A percentile compares a stretch with the other conserved stretches of the same genome.
These are phyloP conservation scores for Calocybe gangraenosa DNA, from an alignment of 768 basidiomycete genomes.

Conservation along the genomic window DNA sequence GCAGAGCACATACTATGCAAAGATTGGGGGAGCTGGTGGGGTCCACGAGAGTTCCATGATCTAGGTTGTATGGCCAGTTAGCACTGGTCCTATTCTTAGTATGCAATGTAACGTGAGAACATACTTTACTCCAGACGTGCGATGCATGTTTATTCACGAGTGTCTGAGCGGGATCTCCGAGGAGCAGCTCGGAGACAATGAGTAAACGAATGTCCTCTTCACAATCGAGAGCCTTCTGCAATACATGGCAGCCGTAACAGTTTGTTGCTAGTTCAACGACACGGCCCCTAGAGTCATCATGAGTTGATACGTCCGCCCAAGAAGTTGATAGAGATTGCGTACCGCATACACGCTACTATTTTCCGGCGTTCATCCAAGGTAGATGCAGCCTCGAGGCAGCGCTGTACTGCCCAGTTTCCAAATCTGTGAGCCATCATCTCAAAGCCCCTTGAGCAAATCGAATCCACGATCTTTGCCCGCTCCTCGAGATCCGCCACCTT, in stretches of 20 bases:
- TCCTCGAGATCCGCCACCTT: slow-evolving; percentile 80
- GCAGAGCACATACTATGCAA: slow-evolving; percentile 60
- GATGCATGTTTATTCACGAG: slow-evolving; percentile 89
- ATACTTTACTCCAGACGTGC: slow-evolving; percentile 89
- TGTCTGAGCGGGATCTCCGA: slow-evolving; percentile 82
- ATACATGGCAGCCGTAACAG: slow-evolving; percentile 85
- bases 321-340: slow-evolving; percentile 12
- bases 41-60: slow-evolving; percentile 92
- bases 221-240: slow-evolving; percentile 88
- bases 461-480: slow-evolving; percentile 79
- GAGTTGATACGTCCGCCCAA: neutral
- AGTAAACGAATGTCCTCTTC: slow-evolving; percentile 82
- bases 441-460: slow-evolving; percentile 77
- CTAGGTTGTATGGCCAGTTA: slow-evolving; percentile 26
- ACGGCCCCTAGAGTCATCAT: slow-evolving; percentile 53
- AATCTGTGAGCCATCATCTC: slow-evolving; percentile 97
- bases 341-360: slow-evolving; percentile 88
- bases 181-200: slow-evolving; percentile 80
- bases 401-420: slow-evolving; percentile 89
- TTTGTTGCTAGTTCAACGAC: slow-evolving; percentile 86
- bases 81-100: too few relatives aligned
- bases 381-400: slow-evolving; percentile 79
- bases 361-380: slow-evolving; percentile 72
- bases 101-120: neutral
- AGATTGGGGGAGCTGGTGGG: slow-evolving; percentile 82